Percentiles rank a stretch among this genome's conserved stretches.
phyloP scores from a whole-genome alignment of 306 rosid species.

The Inga laurina region DNA sequence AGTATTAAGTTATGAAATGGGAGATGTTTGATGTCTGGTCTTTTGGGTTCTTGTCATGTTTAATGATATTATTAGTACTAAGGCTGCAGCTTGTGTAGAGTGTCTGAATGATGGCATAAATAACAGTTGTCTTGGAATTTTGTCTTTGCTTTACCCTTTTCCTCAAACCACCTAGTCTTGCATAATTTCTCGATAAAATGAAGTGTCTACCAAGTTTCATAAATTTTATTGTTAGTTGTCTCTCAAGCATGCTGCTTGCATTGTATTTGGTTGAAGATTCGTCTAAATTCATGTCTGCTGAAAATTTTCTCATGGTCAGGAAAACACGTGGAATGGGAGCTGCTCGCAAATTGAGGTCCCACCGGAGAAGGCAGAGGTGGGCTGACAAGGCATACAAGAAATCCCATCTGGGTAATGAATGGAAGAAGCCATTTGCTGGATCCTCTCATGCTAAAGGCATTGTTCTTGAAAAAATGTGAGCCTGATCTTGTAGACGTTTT shows the following conservation, averaged over 20 bases:
- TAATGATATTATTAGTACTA: background rate
- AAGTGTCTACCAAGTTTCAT: background rate
- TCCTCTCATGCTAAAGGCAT: conserved; percentile 68
- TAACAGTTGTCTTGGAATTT: background rate
- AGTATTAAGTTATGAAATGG: background rate
- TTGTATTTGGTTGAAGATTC: background rate
- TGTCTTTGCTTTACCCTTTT: background rate
- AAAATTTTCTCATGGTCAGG: conserved; percentile 33
- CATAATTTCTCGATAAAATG: background rate
- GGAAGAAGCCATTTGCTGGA: conserved; percentile 75
- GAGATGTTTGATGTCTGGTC: background rate
- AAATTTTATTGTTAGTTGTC: background rate
- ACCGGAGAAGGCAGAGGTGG: conserved; percentile 70
- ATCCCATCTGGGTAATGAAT: conserved; percentile 66
- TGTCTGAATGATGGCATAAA: background rate
- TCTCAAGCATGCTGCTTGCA: background rate
- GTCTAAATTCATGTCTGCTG: background rate
- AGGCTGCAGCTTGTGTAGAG: background rate
- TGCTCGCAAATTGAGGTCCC: conserved; percentile 70
- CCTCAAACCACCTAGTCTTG: background rate
- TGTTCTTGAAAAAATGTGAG: conserved; percentile 64
- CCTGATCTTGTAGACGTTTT: background rate
- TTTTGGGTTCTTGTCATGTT: background rate
- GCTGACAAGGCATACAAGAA: conserved; percentile 71
- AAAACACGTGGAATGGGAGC: conserved; percentile 72